phyloP scores from a whole-genome alignment of 2,329 filamentous ascomycete species.

The Pyricularia pennisetigena region DNA sequence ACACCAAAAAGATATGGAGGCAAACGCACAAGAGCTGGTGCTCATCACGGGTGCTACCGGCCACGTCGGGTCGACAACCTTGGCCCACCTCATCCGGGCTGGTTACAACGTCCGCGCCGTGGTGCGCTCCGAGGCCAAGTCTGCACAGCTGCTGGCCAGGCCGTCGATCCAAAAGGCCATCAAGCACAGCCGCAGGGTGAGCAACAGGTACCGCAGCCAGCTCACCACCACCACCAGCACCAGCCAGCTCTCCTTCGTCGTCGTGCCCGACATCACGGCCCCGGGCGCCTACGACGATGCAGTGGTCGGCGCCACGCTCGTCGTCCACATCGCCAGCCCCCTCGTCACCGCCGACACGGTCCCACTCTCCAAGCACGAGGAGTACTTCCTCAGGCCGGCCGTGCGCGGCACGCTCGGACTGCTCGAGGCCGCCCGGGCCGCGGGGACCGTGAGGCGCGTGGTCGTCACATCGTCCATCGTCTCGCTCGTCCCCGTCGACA shows the following conservation, averaged over 20 bases:
- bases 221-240: not conserved
- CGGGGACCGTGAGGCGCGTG: slow-evolving; percentile 9
- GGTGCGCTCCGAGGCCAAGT: slow-evolving; percentile 10
- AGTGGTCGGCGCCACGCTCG: slow-evolving; percentile 8
- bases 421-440: slow-evolving; percentile 9
- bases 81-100: slow-evolving; percentile 9
- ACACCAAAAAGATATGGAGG: not conserved
- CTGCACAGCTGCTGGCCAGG: slow-evolving; percentile 4
- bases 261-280: slow-evolving; percentile 10
- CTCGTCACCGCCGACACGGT: slow-evolving; percentile 11
- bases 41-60: slow-evolving; percentile 12
- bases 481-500: slow-evolving; percentile 11
- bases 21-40: slow-evolving; percentile 2
- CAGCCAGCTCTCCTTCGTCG: slow-evolving; percentile 5
- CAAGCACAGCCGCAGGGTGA: not conserved
- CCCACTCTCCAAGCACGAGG: slow-evolving; percentile 3
- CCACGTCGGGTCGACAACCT: slow-evolving; percentile 11
- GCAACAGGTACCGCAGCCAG: not conserved
- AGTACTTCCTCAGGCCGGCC: slow-evolving; percentile 10
- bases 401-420: slow-evolving; percentile 10
- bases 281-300: slow-evolving; percentile 10
- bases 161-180: slow-evolving; percentile 4
- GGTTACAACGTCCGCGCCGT: slow-evolving; percentile 10
- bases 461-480: slow-evolving; percentile 19
- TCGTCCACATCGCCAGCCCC: slow-evolving; percentile 12